Conservation (phyloP, 73 alveolate genomes). For the Stentor roeselii region DNA sequence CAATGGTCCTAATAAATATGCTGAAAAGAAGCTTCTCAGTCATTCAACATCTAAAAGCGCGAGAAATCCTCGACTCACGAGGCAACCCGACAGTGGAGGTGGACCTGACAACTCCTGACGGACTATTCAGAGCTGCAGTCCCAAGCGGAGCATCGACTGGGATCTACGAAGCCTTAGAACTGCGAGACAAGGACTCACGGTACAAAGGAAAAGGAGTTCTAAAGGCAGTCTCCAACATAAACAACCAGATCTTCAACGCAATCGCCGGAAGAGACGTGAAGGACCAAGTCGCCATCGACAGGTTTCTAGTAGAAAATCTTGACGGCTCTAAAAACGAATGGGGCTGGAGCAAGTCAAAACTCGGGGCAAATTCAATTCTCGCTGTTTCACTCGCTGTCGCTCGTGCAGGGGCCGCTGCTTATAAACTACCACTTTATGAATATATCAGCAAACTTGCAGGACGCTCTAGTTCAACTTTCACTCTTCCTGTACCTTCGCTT, state of each 20-base stretch:
- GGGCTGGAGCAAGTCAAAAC: constrained; percentile 93
- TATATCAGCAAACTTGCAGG: constrained; percentile 93
- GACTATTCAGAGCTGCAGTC: constrained; percentile 93
- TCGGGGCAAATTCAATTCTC: constrained; percentile 79
- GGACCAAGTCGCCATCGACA: constrained; percentile 75
- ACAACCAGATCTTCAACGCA: constrained; percentile 63
- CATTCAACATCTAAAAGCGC: constrained; percentile 70
- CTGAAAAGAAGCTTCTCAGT: constrained; percentile 31
- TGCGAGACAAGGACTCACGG: constrained; percentile 67
- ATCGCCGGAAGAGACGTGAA: constrained; percentile 73
- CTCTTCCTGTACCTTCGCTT: constrained; percentile 97
- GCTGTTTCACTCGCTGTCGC: constrained; percentile 94
- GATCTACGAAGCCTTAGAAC: constrained; percentile 92
- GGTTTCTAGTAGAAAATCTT: constrained; percentile 73
- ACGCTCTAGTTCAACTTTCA: constrained; percentile 67
- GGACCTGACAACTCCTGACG: constrained; percentile 71
- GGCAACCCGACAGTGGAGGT: constrained; percentile 97
- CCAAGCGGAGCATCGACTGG: constrained; percentile 99
- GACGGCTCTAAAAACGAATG: constrained; percentile 93
- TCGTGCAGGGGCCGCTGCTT: constrained; percentile 92
- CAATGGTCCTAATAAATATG: too few species aligned
- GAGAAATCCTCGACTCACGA: constrained; percentile 93
- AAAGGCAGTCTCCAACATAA: constrained; percentile 90
- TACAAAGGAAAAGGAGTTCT: constrained; percentile 94
- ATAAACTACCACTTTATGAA: constrained; percentile 85